Evolutionary conservation across 2,329 filamentous ascomycete species (phyloP).

Genomic region (Lasiodiplodia gonubiensis): DNA sequence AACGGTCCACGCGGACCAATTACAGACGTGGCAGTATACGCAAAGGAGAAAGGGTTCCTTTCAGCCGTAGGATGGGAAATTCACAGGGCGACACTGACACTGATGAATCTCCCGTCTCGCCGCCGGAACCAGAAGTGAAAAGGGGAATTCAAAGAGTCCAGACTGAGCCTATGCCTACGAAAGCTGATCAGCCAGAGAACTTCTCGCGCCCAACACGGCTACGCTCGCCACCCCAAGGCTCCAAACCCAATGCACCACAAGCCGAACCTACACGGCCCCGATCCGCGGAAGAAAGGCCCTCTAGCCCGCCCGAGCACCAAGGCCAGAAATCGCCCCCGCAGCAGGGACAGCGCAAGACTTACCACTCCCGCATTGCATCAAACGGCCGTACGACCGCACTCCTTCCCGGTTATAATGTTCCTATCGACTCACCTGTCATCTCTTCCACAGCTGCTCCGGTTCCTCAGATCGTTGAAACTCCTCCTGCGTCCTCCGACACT

Average conservation of each 20-base stretch:
- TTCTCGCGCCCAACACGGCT: conserved; percentile 63
- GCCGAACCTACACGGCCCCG: conserved; percentile 11
- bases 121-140: conserved; percentile 33
- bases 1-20: conserved; percentile 88
- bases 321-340: conserved; percentile 34
- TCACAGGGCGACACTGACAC: conserved; percentile 63
- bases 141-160: conserved; percentile 67
- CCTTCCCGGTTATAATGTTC: conserved; percentile 52
- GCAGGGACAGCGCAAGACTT: conserved; percentile 48
- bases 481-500: conserved; percentile 46
- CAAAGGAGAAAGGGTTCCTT: conserved; percentile 75
- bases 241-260: neutral
- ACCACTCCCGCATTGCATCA: conserved; percentile 62
- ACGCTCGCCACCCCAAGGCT: conserved; percentile 36
- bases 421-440: conserved; percentile 19
- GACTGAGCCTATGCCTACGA: conserved; percentile 67
- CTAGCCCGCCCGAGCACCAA: conserved; percentile 36
- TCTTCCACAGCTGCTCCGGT: conserved; percentile 45
- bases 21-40: conserved; percentile 88
- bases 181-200: conserved; percentile 52
- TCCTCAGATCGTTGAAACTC: conserved; percentile 67
- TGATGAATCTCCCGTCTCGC: conserved; percentile 49
- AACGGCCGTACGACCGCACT: conserved; percentile 63
- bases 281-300: conserved; percentile 21
- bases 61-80: conserved; percentile 72